Conservation (phyloP, 495 filamentous ascomycete species). For the Saxophila tyrrhenica region DNA sequence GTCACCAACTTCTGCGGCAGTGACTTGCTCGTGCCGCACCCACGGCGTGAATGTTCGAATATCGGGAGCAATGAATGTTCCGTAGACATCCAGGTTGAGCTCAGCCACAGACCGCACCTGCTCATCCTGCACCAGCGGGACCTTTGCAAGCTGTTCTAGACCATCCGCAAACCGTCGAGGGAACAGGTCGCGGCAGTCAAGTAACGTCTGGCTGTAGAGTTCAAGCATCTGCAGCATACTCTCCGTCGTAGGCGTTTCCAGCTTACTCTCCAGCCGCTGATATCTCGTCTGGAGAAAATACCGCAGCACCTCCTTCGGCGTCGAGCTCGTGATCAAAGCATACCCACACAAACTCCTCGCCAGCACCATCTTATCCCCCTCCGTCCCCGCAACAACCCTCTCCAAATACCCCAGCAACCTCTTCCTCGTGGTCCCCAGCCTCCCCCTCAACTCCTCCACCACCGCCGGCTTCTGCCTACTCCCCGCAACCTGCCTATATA, state of each 20-base stretch:
- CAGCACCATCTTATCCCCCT: conserved; percentile 42
- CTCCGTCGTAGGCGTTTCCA: conserved; percentile 19
- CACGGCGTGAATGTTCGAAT: conserved; percentile 82
- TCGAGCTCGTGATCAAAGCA: conserved; percentile 69
- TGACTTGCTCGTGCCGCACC: conserved; percentile 73
- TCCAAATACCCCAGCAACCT: conserved; percentile 57
- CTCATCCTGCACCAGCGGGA: conserved; percentile 57
- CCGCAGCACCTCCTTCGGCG: conserved; percentile 64
- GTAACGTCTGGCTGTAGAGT: conserved; percentile 66
- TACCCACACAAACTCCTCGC: conserved; percentile 69
- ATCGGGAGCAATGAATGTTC: conserved; percentile 71
- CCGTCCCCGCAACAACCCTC: conserved; percentile 46
- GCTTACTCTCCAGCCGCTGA: conserved; percentile 41
- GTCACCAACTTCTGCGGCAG: conserved; percentile 49
- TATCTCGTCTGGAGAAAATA: conserved; percentile 71
- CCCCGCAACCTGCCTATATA: conserved; percentile 56
- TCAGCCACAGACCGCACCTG: conserved; percentile 54
- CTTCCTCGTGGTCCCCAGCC: conserved; percentile 47
- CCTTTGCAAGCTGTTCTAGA: conserved; percentile 54
- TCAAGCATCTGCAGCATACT: conserved; percentile 32
- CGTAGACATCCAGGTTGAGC: conserved; percentile 69
- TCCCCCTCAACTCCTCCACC: conserved; percentile 50
- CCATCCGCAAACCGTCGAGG: conserved; percentile 62
- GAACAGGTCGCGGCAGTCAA: conserved; percentile 61
- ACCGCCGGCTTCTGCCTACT: conserved; percentile 39